phyloP scores from a whole-genome alignment of 1,139 yeast genomes.

The Scheffersomyces stambukii region DNA sequence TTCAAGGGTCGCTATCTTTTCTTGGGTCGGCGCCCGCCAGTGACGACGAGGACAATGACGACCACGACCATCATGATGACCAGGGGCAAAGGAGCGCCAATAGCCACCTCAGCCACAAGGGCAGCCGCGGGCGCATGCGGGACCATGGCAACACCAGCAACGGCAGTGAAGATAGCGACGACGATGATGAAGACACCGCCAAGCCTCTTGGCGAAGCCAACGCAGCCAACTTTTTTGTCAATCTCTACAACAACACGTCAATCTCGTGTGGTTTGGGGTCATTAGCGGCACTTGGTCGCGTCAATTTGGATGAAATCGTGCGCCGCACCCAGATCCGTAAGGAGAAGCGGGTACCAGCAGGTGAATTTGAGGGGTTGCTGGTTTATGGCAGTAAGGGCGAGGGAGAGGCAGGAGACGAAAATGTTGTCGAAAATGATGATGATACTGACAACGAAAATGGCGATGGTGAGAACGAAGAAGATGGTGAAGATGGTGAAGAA shows the following conservation, averaged over 20 bases:
- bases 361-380: constrained; percentile 1
- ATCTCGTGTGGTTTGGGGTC: constrained; percentile 44
- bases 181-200: constrained; percentile 22
- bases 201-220: constrained; percentile 14
- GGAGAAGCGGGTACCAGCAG: too few species aligned
- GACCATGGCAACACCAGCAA: background rate
- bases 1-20: constrained; percentile 3
- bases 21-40: constrained; percentile 1
- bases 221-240: constrained; percentile 31
- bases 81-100: background rate
- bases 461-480: constrained; percentile 2
- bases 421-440: constrained; percentile 4
- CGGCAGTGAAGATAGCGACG: constrained; percentile 10
- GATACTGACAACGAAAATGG: constrained; percentile 2
- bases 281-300: constrained; percentile 9
- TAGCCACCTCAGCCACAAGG: too few species aligned
- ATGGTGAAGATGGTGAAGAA: constrained; percentile 2
- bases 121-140: background rate
- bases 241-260: constrained; percentile 49
- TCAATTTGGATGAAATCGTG: constrained; percentile 16
- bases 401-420: background rate
- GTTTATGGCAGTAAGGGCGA: constrained; percentile 1
- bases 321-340: too few species aligned
- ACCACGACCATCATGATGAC: background rate
- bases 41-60: constrained; percentile 3